Base-by-base conservation (phyloP, 2,329 filamentous ascomycete species). In the Trichophyton verrucosum region DNA sequence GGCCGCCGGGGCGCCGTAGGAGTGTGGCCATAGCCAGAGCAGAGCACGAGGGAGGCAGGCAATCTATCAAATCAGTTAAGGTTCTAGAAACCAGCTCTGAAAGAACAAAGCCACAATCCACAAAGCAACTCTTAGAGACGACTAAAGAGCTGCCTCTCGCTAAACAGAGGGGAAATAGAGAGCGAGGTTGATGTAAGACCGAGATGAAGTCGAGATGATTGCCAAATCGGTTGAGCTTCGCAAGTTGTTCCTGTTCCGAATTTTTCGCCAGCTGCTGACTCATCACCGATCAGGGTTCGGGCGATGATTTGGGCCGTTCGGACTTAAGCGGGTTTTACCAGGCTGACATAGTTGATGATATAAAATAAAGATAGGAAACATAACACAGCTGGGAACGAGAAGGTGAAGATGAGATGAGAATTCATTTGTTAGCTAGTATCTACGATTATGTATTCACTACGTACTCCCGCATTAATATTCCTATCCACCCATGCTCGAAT, bases 1-100 rank as follows among this genome's bases (percentile, higher is more conserved):
- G 76, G 73, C 83, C 81, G 77, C 83, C 82, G 72, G 85, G 81
- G 73, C 84, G 83, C 73, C 85, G 82, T 66, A 87, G 76, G 69
- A 86, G 77, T 69, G 82, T 82, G 72, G 84, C 84, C 86, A 88
- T 88, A 74, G 72, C 78, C 75, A 72, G 68, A 69, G 65, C 13
- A 17, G 55, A 40, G 33, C 9, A 22, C 13, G 40, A 20, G 30
- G 20, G 33, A 57, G 40, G 11, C 22, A 20, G 20, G 22, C n/a
- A 30, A 38, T 30, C 38, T 57, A 20, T 17, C 30, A n/a, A n/a
- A 57, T 57, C 27, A 30, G 40, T 27, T 38, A 57, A 11, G 24
- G n/a, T 20, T 22, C 27, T 2, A 42, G 55, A 57, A 40, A 38
- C 22, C 33, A 57, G 33, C 33, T 38, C 55, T 42, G 3, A 57